Evolutionary conservation across 2,329 filamentous ascomycete genomes (phyloP).

Genomic region (Reticulascus tulasneorum): DNA sequence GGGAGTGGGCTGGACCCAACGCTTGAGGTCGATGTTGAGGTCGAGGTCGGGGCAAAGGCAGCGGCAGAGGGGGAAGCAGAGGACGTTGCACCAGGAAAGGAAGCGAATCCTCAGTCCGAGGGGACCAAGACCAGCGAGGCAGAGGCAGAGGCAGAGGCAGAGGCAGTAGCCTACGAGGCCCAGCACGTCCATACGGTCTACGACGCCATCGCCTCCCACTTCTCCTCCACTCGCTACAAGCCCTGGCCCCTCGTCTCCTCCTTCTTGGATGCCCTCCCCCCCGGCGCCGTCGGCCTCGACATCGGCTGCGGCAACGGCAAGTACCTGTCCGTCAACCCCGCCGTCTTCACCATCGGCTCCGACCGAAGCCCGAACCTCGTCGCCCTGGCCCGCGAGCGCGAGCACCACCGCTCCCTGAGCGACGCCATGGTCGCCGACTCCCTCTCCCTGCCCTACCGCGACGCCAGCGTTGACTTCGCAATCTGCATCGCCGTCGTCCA

Average conservation of each 20-base stretch:
- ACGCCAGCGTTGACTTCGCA: constrained; percentile 65
- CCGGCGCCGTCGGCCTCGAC: constrained; percentile 80
- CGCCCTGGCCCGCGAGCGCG: constrained; percentile 37
- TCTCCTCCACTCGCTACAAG: constrained; percentile 74
- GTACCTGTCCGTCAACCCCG: constrained; percentile 76
- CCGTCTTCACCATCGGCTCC: constrained; percentile 76
- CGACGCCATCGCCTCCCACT: constrained; percentile 79
- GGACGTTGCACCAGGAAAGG: too few relatives aligned
- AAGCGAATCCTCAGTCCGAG: too few relatives aligned
- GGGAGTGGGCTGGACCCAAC: too few relatives aligned
- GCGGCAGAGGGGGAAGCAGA: too few relatives aligned
- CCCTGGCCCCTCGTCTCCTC: constrained; percentile 88
- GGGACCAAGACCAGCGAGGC: too few relatives aligned
- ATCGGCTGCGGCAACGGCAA: constrained; percentile 97
- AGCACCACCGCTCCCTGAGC: constrained; percentile 9
- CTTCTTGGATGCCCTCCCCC: constrained; percentile 63
- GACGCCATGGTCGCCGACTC: constrained; percentile 68
- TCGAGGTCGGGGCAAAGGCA: too few relatives aligned
- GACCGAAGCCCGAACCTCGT: constrained; percentile 68
- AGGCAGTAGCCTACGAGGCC: constrained; percentile 67
- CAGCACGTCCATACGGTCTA: constrained; percentile 90
- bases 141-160: too few relatives aligned
- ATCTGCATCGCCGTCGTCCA: constrained; percentile 94
- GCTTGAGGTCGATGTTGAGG: too few relatives aligned
- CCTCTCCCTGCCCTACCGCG: constrained; percentile 74